Conservation (phyloP, 495 filamentous ascomycete species). For the Staphylotrichum tortipilum region DNA sequence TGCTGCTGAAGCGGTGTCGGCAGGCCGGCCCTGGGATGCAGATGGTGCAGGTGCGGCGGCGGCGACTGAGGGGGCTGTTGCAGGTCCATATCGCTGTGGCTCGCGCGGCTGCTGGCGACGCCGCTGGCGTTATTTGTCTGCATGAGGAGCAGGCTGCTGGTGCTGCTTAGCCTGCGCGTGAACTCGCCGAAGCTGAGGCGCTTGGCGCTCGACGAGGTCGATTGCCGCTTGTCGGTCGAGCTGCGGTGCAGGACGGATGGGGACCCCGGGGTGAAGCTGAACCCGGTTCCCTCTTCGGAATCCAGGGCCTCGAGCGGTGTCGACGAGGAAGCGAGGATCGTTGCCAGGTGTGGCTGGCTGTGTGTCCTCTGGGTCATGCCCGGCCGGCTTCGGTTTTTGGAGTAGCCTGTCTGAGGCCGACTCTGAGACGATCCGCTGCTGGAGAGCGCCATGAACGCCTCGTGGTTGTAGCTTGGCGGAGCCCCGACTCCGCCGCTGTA, state of each 20-base stretch:
- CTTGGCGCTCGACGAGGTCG: slow-evolving; percentile 37
- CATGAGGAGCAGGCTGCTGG: slow-evolving; percentile 44
- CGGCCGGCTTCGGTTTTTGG: slow-evolving; percentile 28
- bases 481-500: slow-evolving; percentile 7
- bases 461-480: slow-evolving; percentile 25
- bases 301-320: slow-evolving; percentile 8
- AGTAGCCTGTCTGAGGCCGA: slow-evolving; percentile 40
- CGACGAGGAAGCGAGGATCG: slow-evolving; percentile 13
- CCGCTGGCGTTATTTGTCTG: slow-evolving; percentile 43
- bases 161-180: slow-evolving; percentile 44
- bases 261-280: slow-evolving; percentile 12
- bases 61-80: slow-evolving; percentile 16
- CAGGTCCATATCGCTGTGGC: slow-evolving; percentile 32
- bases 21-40: slow-evolving; percentile 17
- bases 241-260: slow-evolving; percentile 14
- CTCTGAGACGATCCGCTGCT: slow-evolving; percentile 19
- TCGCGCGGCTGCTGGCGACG: slow-evolving; percentile 37
- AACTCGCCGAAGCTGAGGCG: slow-evolving; percentile 47
- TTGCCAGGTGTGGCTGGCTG: slow-evolving; percentile 37
- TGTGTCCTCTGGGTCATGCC: slow-evolving; percentile 34
- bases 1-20: slow-evolving; percentile 9
- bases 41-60: slow-evolving; percentile 15
- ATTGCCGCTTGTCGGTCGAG: slow-evolving; percentile 35
- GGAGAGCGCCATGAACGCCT: slow-evolving; percentile 26
- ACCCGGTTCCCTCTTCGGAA: slow-evolving; percentile 13